A percentile compares a stretch with the other conserved stretches of the same genome.
These are phyloP conservation scores for Diaporthe caulivora DNA, from an alignment of 2,329 filamentous ascomycete species.

Conservation along the genomic window DNA sequence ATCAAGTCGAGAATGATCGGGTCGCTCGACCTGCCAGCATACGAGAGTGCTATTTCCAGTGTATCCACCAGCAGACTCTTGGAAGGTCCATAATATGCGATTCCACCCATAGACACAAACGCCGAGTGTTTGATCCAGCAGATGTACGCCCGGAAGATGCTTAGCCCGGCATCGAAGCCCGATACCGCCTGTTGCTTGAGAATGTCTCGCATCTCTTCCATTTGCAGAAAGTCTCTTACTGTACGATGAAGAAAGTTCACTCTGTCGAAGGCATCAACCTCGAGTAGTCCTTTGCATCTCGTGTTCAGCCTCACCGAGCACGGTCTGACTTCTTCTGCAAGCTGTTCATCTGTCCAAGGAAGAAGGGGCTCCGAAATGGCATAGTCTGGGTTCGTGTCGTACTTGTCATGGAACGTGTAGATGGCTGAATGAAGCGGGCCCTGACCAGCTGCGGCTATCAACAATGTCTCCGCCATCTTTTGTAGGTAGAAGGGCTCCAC, in stretches of 20 bases:
- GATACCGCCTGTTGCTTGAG: neutral
- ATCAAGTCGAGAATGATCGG: neutral
- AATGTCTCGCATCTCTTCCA: neutral
- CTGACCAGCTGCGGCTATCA: constrained; percentile 5
- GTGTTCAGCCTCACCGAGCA: neutral
- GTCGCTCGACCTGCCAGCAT: neutral
- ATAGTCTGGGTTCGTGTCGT: neutral
- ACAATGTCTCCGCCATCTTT: constrained; percentile 4
- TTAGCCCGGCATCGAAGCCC: neutral
- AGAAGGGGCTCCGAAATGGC: neutral
- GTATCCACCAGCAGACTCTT: neutral
- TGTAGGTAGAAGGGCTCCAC: neutral
- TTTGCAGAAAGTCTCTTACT: constrained; percentile 2
- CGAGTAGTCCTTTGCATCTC: neutral
- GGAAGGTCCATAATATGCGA: neutral
- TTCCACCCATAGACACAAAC: neutral
- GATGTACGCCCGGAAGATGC: constrained; percentile 5
- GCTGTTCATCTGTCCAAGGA: neutral
- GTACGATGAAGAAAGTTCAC: constrained; percentile 12
- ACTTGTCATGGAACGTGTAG: constrained; percentile 2
- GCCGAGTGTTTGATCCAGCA: constrained; percentile 7
- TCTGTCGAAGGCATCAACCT: constrained; percentile 15
- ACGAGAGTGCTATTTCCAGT: neutral
- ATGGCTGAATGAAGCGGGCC: neutral
- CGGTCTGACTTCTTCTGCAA: neutral